Evolutionary conservation across 495 filamentous ascomycete species (phyloP).

Genomic region (Penicillium coffeae): DNA sequence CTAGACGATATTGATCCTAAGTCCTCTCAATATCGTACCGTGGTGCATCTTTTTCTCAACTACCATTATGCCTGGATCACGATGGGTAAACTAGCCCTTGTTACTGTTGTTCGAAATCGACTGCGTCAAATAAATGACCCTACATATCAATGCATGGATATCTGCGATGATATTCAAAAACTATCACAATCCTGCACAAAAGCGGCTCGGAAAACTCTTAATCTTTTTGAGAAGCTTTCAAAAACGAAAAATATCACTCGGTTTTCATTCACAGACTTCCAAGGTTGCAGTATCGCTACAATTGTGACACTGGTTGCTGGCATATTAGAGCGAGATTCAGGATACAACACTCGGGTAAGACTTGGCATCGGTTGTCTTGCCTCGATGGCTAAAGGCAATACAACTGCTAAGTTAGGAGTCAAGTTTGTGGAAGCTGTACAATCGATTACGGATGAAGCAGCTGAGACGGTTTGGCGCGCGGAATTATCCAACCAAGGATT

Average conservation of each 20-base stretch:
- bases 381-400: conserved; percentile 22
- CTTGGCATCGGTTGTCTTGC: conserved; percentile 20
- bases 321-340: conserved; percentile 20
- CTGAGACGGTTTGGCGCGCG: conserved; percentile 6
- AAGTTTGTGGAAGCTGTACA: conserved; percentile 24
- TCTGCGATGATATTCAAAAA: neutral
- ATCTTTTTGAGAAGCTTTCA: conserved; percentile 16
- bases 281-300: conserved; percentile 29
- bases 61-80: conserved; percentile 24
- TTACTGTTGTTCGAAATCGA: conserved; percentile 12
- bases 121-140: neutral
- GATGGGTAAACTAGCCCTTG: conserved; percentile 19
- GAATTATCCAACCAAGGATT: neutral
- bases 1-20: conserved; percentile 15
- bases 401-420: conserved; percentile 21
- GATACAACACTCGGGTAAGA: conserved; percentile 14
- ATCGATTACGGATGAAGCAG: conserved; percentile 22
- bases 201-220: conserved; percentile 17
- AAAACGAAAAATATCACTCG: conserved; percentile 12
- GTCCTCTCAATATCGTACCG: conserved; percentile 15
- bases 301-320: conserved; percentile 26
- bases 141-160: neutral
- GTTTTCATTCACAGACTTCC: conserved; percentile 32
- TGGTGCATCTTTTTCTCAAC: conserved; percentile 24
- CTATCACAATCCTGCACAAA: conserved; percentile 14